These are phyloP conservation scores for Nakataea oryzae DNA, from an alignment of 2,329 filamentous ascomycete species.

Conservation along the genomic window DNA sequence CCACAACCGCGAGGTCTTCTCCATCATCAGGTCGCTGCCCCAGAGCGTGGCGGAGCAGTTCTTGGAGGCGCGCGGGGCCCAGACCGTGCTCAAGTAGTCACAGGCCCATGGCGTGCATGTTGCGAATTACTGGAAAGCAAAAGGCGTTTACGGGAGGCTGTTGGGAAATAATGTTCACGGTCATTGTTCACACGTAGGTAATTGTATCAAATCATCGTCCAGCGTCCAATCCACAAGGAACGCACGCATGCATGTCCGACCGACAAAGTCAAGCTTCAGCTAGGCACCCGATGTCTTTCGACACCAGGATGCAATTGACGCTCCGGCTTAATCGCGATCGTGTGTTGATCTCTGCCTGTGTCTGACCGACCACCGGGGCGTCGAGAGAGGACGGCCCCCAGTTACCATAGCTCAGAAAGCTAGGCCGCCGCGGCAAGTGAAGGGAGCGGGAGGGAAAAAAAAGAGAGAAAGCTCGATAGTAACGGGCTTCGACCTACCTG, in stretches of 20 bases:
- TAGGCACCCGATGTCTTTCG: constrained; percentile 77
- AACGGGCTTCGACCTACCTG: background rate
- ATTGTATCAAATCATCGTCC: background rate
- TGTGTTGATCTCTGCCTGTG: constrained; percentile 63
- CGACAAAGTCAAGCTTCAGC: constrained; percentile 94
- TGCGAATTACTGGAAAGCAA: background rate
- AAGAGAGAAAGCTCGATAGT: background rate
- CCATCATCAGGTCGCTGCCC: constrained; percentile 66
- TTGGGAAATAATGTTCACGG: background rate
- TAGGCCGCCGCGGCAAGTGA: constrained; percentile 43
- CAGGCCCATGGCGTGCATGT: constrained; percentile 3
- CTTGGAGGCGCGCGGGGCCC: constrained; percentile 79
- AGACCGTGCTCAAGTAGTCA: constrained; percentile 82
- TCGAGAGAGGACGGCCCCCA: constrained; percentile 51
- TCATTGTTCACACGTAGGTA: background rate
- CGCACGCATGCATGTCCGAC: constrained; percentile 53
- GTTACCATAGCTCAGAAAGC: constrained; percentile 45
- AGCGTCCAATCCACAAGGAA: background rate
- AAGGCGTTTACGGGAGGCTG: background rate
- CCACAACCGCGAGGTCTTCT: constrained; percentile 87
- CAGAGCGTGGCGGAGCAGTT: constrained; percentile 82
- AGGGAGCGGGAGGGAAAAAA: background rate
- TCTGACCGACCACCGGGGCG: constrained; percentile 71
- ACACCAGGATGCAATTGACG: constrained; percentile 71
- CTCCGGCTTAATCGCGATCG: constrained; percentile 99